Percentiles rank a stretch among this genome's conserved stretches.
These are phyloP conservation scores for Leccinum ochraceum DNA, from an alignment of 768 basidiomycete genomes.

Conservation along the genomic window DNA sequence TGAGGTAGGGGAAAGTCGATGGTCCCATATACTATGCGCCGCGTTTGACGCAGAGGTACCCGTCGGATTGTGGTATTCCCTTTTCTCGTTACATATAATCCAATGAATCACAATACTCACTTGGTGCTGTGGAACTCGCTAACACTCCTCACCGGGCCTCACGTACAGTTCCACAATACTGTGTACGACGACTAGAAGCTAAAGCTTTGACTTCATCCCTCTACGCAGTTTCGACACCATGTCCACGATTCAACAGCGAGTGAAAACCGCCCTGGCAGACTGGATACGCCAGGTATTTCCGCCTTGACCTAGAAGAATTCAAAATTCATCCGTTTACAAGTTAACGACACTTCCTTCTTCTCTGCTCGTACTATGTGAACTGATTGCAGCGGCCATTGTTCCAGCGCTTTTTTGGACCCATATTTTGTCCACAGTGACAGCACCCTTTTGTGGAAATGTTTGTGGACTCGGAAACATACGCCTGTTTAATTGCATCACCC, in stretches of 20 bases:
- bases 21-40: neutral
- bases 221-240: neutral
- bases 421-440: conserved; percentile 5
- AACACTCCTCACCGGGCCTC: neutral
- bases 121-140: neutral
- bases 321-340: neutral
- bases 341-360: neutral
- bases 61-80: neutral
- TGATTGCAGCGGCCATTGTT: neutral
- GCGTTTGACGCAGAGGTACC: neutral
- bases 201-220: neutral
- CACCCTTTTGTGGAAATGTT: neutral
- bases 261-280: no score
- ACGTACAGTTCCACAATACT: neutral
- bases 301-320: neutral
- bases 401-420: neutral
- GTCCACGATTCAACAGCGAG: no score
- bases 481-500: neutral
- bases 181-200: no score
- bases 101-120: neutral
- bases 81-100: neutral
- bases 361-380: neutral
- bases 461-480: conserved; percentile 2
- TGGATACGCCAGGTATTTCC: no score
- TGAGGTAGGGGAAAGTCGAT: neutral